Evolutionary conservation across 2,329 filamentous ascomycete species (phyloP).

Genomic region (Coniochaeta pulveracea): DNA sequence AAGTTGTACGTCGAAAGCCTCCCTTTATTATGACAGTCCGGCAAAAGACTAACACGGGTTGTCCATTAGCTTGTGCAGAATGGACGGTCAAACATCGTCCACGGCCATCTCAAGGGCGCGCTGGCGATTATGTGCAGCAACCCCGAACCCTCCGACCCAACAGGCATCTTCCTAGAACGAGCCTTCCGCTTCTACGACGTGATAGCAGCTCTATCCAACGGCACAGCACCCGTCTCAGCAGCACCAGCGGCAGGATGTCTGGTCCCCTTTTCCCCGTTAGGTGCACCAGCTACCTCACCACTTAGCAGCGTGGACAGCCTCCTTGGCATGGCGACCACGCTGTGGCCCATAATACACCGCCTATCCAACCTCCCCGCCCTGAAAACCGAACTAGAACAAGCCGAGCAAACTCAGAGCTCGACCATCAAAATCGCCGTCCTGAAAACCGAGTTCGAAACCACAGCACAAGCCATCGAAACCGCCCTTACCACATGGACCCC

Average conservation of each 20-base stretch:
- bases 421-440: conserved; percentile 33
- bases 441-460: conserved; percentile 36
- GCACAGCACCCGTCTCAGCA: conserved; percentile 42
- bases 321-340: conserved; percentile 48
- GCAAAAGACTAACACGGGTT: too few species aligned
- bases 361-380: conserved; percentile 43
- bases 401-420: conserved; percentile 27
- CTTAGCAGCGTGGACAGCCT: conserved; percentile 44
- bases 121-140: conserved; percentile 47
- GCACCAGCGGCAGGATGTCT: conserved; percentile 34
- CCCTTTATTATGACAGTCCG: too few species aligned
- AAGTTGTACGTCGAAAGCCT: conserved; percentile 47
- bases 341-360: conserved; percentile 53
- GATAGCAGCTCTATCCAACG: conserved; percentile 50
- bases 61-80: conserved; percentile 52
- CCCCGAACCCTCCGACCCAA: conserved; percentile 32
- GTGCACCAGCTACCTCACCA: conserved; percentile 30
- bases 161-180: conserved; percentile 46
- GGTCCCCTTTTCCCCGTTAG: conserved; percentile 33
- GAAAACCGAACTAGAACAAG: conserved; percentile 37
- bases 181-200: conserved; percentile 57
- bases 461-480: conserved; percentile 41
- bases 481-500: conserved; percentile 46
- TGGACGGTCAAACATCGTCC: conserved; percentile 47
- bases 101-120: conserved; percentile 49